Evolutionary conservation across 768 basidiomycete genomes (phyloP).

Genomic region (Mycena leptocephala): DNA sequence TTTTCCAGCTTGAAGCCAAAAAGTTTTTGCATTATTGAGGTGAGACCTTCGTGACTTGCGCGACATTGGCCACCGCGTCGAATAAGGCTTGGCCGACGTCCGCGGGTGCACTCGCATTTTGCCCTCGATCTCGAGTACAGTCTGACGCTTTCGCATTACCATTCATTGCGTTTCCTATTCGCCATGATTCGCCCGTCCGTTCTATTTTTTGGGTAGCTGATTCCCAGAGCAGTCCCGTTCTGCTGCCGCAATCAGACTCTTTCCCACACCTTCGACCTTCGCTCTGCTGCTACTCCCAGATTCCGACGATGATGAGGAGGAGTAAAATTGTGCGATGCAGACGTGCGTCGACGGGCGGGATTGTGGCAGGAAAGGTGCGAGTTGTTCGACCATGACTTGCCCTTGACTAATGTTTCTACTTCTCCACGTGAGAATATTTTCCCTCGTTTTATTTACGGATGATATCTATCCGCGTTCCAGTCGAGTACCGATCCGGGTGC

Average conservation of each 20-base stretch:
- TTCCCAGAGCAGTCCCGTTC: not conserved
- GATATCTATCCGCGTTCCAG: not conserved
- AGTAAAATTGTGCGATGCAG: not conserved
- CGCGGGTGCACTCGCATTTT: not conserved
- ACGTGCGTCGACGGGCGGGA: not conserved
- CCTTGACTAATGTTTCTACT: not conserved
- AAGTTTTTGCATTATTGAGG: too few relatives aligned
- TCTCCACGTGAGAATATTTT: not conserved
- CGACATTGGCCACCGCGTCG: too few relatives aligned
- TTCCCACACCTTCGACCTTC: not conserved
- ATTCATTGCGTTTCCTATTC: not conserved
- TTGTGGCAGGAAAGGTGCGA: not conserved
- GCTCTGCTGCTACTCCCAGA: not conserved
- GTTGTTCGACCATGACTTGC: not conserved
- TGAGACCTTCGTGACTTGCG: too few relatives aligned
- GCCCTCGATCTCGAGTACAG: not conserved
- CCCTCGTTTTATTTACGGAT: not conserved
- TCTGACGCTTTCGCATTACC: not conserved
- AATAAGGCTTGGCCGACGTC: too few relatives aligned
- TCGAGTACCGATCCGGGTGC: not conserved
- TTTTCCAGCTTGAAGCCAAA: too few relatives aligned
- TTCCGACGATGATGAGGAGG: not conserved
- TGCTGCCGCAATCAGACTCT: not conserved
- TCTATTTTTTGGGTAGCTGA: not conserved
- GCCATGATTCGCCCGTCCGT: not conserved